These are phyloP conservation scores for Aspergillus olivimuriae DNA, from an alignment of 495 filamentous ascomycete genomes.

Conservation along the genomic window DNA sequence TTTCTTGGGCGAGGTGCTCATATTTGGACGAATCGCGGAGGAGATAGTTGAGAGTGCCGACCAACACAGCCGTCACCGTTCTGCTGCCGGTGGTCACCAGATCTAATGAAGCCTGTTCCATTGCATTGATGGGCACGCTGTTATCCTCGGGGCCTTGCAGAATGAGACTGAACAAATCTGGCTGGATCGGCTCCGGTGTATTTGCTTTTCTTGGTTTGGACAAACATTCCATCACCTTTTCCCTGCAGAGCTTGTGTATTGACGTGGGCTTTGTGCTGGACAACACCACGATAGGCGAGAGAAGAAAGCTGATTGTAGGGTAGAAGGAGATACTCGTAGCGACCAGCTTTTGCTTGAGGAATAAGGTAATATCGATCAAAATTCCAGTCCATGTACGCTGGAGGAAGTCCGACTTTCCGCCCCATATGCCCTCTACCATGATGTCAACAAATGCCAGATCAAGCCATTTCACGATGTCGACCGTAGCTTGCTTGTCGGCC, in stretches of 20 bases:
- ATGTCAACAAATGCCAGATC: neutral
- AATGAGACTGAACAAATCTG: neutral
- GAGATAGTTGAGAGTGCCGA: slow-evolving; percentile 41
- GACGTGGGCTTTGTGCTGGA: neutral
- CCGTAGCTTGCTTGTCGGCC: neutral
- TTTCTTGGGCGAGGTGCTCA: slow-evolving; percentile 11
- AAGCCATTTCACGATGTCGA: neutral
- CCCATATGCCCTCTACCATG: neutral
- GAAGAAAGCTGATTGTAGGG: neutral
- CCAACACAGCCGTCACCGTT: slow-evolving; percentile 45
- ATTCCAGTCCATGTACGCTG: neutral
- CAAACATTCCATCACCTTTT: no score
- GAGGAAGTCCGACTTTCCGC: neutral
- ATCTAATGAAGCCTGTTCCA: neutral
- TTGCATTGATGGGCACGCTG: neutral
- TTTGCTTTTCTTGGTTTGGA: no score
- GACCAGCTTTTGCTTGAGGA: neutral
- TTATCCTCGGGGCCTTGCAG: neutral
- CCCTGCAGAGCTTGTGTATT: neutral
- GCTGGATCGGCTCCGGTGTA: no score
- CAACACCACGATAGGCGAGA: neutral
- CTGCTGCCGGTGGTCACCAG: slow-evolving; percentile 40
- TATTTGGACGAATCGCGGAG: slow-evolving; percentile 28
- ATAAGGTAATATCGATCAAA: neutral
- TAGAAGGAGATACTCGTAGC: neutral